Evolutionary conservation across 2,329 filamentous ascomycete genomes (phyloP).

Genomic region (Lachnellula occidentalis): DNA sequence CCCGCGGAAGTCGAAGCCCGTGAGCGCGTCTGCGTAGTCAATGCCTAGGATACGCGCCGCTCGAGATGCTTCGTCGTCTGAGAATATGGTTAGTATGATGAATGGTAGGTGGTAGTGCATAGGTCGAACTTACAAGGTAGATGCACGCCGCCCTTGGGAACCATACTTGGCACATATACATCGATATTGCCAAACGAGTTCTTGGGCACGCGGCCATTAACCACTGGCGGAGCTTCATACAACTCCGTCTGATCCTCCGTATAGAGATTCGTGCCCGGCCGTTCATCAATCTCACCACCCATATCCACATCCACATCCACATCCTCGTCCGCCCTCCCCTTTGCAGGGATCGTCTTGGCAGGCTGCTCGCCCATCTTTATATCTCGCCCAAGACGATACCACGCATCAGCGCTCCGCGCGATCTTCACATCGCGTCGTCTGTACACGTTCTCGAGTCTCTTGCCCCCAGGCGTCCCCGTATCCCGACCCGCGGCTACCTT

Average conservation of each 20-base stretch:
- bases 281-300: conserved; percentile 38
- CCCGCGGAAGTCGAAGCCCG: conserved; percentile 82
- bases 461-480: conserved; percentile 26
- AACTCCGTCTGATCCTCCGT: conserved; percentile 61
- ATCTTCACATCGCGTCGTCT: conserved; percentile 73
- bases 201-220: conserved; percentile 71
- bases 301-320: conserved; percentile 23
- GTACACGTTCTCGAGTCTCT: conserved; percentile 69
- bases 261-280: conserved; percentile 53
- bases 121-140: conserved; percentile 45
- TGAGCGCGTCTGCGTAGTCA: conserved; percentile 85
- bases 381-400: conserved; percentile 82
- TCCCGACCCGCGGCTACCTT: conserved; percentile 67
- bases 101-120: neutral
- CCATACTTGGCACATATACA: conserved; percentile 86
- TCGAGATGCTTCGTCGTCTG: conserved; percentile 52
- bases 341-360: conserved; percentile 63
- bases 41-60: conserved; percentile 73
- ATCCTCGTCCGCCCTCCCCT: conserved; percentile 32
- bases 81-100: conserved; percentile 30
- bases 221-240: conserved; percentile 72
- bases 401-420: conserved; percentile 76
- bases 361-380: conserved; percentile 76
- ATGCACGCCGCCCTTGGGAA: conserved; percentile 76
- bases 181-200: conserved; percentile 95